Evolutionary conservation across 2,329 filamentous ascomycete species (phyloP).

Genomic region (Cladorrhinum sp.): DNA sequence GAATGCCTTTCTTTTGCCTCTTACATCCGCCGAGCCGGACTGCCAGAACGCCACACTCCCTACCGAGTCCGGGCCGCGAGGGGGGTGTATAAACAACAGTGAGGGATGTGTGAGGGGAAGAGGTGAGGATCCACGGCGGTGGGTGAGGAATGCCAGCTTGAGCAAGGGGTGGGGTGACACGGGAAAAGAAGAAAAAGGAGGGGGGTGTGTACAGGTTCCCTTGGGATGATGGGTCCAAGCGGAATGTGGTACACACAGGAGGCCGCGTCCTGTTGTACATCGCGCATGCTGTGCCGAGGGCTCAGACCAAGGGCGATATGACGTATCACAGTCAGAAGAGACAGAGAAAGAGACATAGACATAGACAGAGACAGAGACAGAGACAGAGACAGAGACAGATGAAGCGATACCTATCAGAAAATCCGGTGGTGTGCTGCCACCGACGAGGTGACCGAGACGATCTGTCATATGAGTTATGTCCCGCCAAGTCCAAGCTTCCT

Average conservation of each 20-base stretch:
- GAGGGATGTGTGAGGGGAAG: constrained; percentile 10
- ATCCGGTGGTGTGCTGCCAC: no score
- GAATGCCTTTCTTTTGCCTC: neutral
- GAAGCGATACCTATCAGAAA: no score
- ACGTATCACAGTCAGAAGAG: constrained; percentile 18
- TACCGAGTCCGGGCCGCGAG: constrained; percentile 11
- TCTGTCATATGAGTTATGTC: neutral
- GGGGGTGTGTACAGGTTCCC: neutral
- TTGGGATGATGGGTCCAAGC: constrained; percentile 5
- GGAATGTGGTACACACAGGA: constrained; percentile 9
- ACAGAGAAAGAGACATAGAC: constrained; percentile 1
- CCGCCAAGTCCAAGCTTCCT: neutral
- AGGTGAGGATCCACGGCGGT: no score
- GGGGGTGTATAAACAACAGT: constrained; percentile 10
- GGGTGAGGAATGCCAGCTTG: constrained; percentile 13
- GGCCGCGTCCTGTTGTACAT: constrained; percentile 2
- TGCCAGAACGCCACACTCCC: constrained; percentile 11
- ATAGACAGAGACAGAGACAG: no score
- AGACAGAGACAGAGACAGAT: no score
- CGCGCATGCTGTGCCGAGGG: neutral
- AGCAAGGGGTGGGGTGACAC: neutral
- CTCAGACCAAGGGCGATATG: constrained; percentile 11
- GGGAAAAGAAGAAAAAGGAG: neutral
- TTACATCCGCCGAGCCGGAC: neutral
- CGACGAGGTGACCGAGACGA: neutral